phyloP scores from a whole-genome alignment of 2,329 filamentous ascomycete species.

The Arthrobotrys conoides region DNA sequence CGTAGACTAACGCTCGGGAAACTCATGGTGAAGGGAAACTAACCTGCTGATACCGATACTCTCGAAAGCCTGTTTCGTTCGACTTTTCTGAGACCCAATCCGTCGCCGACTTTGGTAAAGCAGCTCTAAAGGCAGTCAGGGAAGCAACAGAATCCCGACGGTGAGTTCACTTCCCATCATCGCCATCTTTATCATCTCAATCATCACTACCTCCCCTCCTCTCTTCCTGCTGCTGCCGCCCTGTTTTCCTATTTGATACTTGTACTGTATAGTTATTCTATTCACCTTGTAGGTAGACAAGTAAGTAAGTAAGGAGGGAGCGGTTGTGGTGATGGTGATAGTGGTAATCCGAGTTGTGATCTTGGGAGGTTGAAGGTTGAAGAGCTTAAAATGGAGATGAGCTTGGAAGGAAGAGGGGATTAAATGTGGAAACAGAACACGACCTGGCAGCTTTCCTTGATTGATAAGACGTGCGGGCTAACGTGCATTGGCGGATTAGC shows the following conservation, averaged over 20 bases:
- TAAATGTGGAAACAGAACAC: constrained; percentile 25
- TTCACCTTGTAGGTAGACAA: neutral
- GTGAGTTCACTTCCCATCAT: constrained; percentile 27
- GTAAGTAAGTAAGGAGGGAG: too few relatives aligned
- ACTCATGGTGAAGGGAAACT: constrained; percentile 9
- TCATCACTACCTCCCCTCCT: neutral
- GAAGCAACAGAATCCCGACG: constrained; percentile 51
- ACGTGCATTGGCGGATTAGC: constrained; percentile 34
- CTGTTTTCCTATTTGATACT: neutral
- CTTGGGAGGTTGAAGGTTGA: neutral
- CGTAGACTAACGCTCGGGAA: neutral
- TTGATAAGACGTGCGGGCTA: constrained; percentile 33
- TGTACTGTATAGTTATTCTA: neutral
- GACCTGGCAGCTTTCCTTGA: constrained; percentile 18
- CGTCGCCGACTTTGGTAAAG: constrained; percentile 49
- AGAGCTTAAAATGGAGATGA: constrained; percentile 9
- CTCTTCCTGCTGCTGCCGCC: neutral
- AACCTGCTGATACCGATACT: constrained; percentile 11
- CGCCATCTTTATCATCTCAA: neutral
- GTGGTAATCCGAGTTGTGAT: neutral
- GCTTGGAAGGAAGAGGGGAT: constrained; percentile 8
- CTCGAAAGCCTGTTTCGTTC: constrained; percentile 39
- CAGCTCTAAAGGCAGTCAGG: constrained; percentile 29
- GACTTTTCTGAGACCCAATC: constrained; percentile 44
- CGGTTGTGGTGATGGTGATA: neutral